A percentile compares a stretch with the other conserved stretches of the same genome.
Conservation (phyloP, 495 filamentous ascomycete genomes). For the Geoglossum glabrum region DNA sequence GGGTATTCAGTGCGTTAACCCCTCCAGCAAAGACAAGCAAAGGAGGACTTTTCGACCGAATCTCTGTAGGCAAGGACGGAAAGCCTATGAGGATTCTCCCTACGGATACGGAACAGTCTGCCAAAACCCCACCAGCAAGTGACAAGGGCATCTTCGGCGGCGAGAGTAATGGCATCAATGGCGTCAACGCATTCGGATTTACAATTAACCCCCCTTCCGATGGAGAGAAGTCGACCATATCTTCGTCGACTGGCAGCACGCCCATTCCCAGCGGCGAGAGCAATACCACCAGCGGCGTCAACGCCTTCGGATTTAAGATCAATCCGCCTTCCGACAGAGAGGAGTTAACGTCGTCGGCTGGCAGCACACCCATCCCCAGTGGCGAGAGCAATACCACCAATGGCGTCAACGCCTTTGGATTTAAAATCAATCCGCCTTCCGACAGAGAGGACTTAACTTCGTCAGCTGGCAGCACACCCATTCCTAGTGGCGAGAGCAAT, state of each 20-base stretch:
- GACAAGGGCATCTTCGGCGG: too few relatives aligned
- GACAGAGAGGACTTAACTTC: too few relatives aligned
- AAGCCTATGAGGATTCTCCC: slow-evolving; percentile 20
- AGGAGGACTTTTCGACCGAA: slow-evolving; percentile 33
- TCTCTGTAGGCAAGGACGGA: slow-evolving; percentile 27
- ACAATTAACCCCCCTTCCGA: too few relatives aligned
- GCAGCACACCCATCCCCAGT: too few relatives aligned
- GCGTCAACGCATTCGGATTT: neutral
- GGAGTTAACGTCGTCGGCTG: too few relatives aligned
- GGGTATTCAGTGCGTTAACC: neutral
- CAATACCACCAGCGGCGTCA: neutral
- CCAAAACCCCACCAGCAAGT: neutral
- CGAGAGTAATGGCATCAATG: neutral
- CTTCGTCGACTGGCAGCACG: neutral
- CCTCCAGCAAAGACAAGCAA: too few relatives aligned
- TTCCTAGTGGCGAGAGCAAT: too few relatives aligned
- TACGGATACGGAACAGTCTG: neutral
- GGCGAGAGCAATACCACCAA: neutral
- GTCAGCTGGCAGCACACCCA: too few relatives aligned
- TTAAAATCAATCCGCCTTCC: too few relatives aligned
- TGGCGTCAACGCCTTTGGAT: neutral
- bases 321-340: too few relatives aligned
- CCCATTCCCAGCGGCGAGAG: too few relatives aligned
- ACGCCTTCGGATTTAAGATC: too few relatives aligned
- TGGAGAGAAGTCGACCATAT: neutral